These are phyloP conservation scores for Linum trigynum DNA, from an alignment of 345 rosid species.

Conservation along the genomic window DNA sequence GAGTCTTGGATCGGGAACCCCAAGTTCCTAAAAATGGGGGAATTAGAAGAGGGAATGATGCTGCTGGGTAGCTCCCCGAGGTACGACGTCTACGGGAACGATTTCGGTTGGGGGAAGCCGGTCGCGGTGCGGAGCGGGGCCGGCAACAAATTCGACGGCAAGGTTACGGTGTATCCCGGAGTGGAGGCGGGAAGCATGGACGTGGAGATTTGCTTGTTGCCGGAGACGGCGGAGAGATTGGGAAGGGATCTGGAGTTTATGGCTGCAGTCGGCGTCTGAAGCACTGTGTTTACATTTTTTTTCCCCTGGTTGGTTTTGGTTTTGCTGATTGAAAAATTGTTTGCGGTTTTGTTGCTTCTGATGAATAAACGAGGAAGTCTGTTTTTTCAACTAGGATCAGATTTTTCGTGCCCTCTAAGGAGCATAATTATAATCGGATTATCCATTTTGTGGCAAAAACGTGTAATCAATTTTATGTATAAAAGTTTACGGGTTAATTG, in stretches of 20 bases:
- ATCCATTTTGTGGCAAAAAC: too few species aligned
- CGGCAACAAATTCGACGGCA: neutral
- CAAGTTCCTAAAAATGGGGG: neutral
- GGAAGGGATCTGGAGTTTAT: slow-evolving; percentile 2
- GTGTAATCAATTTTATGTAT: too few species aligned
- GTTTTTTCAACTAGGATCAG: too few species aligned
- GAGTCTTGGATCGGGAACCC: neutral
- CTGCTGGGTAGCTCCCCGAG: neutral
- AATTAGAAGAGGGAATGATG: neutral
- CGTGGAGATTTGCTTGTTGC: neutral
- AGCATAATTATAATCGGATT: too few species aligned
- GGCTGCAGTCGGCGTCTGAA: neutral
- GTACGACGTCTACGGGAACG: slow-evolving; percentile 14
- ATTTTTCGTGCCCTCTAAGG: too few species aligned
- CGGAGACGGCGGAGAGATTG: neutral
- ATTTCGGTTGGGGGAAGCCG: slow-evolving; percentile 24
- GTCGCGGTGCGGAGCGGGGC: slow-evolving; percentile 17
- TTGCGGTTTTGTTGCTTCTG: too few species aligned
- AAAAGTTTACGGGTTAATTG: too few species aligned
- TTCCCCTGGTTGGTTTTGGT: too few species aligned
- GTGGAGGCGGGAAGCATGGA: slow-evolving; percentile 5
- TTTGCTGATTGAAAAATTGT: too few species aligned
- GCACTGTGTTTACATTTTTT: too few species aligned
- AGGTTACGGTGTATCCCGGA: slow-evolving; percentile 5
- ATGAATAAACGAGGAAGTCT: too few species aligned